Percentiles rank a stretch among this genome's conserved stretches.
These are phyloP conservation scores for Coemansia sp. DNA, from an alignment of 371 early-diverging fungal species.

Conservation along the genomic window DNA sequence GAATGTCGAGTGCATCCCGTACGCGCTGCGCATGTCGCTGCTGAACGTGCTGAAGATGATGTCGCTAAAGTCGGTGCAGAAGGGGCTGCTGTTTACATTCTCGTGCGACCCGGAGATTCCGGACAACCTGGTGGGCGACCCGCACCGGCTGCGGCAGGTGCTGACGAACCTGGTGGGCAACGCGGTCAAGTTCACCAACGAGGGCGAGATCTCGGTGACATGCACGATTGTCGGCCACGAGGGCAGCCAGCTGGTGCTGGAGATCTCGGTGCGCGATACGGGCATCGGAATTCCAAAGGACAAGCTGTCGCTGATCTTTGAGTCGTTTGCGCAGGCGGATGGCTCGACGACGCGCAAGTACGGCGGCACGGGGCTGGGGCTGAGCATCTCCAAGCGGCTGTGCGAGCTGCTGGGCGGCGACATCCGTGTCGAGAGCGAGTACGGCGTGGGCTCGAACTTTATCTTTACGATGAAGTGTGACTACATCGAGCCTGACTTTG, in stretches of 20 bases:
- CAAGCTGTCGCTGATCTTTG: slow-evolving; percentile 72
- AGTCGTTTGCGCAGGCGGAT: slow-evolving; percentile 80
- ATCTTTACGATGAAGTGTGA: slow-evolving; percentile 65
- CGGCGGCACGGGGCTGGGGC: slow-evolving; percentile 83
- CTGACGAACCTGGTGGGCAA: slow-evolving; percentile 84
- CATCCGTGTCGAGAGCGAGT: slow-evolving; percentile 70
- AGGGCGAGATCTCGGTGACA: slow-evolving; percentile 62
- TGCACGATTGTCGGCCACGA: slow-evolving; percentile 32
- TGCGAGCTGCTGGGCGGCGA: slow-evolving; percentile 78
- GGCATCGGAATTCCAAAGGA: slow-evolving; percentile 84
- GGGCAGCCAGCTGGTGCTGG: slow-evolving; percentile 55
- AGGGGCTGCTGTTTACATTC: slow-evolving; percentile 55
- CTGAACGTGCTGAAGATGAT: slow-evolving; percentile 69
- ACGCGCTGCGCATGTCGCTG: slow-evolving; percentile 66
- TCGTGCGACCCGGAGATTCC: slow-evolving; percentile 67
- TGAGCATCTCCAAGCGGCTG: slow-evolving; percentile 75
- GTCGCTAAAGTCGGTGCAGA: slow-evolving; percentile 67
- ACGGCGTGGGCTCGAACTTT: slow-evolving; percentile 71
- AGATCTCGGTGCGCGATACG: slow-evolving; percentile 75
- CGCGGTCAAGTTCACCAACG: slow-evolving; percentile 82
- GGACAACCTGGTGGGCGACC: slow-evolving; percentile 74
- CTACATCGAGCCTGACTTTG: slow-evolving; percentile 25
- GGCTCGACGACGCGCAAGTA: slow-evolving; percentile 80
- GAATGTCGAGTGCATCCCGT: slow-evolving; percentile 67
- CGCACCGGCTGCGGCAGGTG: slow-evolving; percentile 72